Percentiles rank a stretch among this genome's conserved stretches.
phyloP scores from a whole-genome alignment of 805 yeast genomes.

The Ogataea nakhonphanomensis region DNA sequence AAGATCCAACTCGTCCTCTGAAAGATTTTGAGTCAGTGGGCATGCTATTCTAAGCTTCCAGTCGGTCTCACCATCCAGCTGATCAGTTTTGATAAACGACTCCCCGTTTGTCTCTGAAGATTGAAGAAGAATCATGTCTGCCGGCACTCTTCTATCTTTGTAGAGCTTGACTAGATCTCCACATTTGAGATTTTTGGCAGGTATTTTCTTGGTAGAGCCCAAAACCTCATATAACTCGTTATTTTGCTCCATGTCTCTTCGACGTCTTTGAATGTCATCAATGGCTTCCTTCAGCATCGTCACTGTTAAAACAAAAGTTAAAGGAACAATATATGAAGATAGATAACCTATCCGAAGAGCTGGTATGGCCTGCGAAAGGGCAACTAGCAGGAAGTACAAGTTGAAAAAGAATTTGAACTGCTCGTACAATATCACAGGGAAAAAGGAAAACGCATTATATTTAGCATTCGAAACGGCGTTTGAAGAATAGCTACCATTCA shows the following conservation, averaged over 20 bases:
- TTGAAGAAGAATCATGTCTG: constrained; percentile 83
- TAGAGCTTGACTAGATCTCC: constrained; percentile 81
- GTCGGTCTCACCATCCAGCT: constrained; percentile 97
- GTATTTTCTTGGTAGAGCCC: constrained; percentile 41
- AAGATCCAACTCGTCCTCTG: constrained; percentile 49
- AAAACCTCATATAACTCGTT: constrained; percentile 76
- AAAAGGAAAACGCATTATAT: constrained; percentile 80
- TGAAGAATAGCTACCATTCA: constrained; percentile 42
- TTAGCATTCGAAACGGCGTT: constrained; percentile 93
- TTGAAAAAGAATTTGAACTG: constrained; percentile 97
- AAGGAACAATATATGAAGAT: constrained; percentile 89
- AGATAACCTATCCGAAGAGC: constrained; percentile 88
- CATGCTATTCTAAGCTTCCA: constrained; percentile 91
- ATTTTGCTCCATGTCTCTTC: constrained; percentile 88
- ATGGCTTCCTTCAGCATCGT: constrained; percentile 95
- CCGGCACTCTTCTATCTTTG: constrained; percentile 87
- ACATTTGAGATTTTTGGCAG: constrained; percentile 64
- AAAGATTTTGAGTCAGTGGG: constrained; percentile 61
- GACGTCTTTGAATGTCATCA: constrained; percentile 87
- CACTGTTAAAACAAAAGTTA: constrained; percentile 86
- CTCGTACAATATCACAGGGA: constrained; percentile 87
- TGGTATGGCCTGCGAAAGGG: constrained; percentile 89
- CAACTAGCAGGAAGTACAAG: constrained; percentile 86
- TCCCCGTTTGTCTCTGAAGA: constrained; percentile 83
- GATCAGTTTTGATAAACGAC: constrained; percentile 93